A percentile compares a stretch with the other conserved stretches of the same genome.
Evolutionary conservation across 1,139 yeast species (phyloP).

Genomic region (Candida frijolesensis): DNA sequence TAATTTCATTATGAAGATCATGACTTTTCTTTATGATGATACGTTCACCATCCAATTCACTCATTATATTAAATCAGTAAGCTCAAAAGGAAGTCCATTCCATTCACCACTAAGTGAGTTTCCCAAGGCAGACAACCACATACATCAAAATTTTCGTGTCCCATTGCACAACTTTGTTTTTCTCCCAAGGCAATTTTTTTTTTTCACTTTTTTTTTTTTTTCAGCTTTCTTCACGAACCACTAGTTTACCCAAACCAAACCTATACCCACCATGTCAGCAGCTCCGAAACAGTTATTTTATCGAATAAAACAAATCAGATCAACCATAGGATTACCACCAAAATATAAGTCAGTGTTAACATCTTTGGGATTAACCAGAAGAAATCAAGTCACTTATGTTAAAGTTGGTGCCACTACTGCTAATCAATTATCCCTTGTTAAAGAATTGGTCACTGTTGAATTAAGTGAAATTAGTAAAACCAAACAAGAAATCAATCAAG

Average conservation of each 20-base stretch:
- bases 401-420: slow-evolving; percentile 78
- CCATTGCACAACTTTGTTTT: background rate
- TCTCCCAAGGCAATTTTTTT: no score
- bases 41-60: slow-evolving; percentile 21
- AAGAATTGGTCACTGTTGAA: slow-evolving; percentile 88
- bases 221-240: background rate
- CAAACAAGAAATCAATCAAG: slow-evolving; percentile 52
- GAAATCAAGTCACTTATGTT: slow-evolving; percentile 76
- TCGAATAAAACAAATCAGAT: slow-evolving; percentile 76
- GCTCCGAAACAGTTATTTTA: slow-evolving; percentile 31
- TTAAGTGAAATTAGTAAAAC: slow-evolving; percentile 58
- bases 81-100: background rate
- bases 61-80: slow-evolving; percentile 20
- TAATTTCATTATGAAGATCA: slow-evolving; percentile 21
- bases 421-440: slow-evolving; percentile 79
- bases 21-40: slow-evolving; percentile 20
- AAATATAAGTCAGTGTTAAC: slow-evolving; percentile 63
- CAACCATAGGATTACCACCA: slow-evolving; percentile 84
- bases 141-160: background rate
- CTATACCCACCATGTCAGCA: background rate
- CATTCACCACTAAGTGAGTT: background rate
- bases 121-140: background rate
- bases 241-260: background rate
- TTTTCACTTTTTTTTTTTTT: background rate
- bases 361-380: slow-evolving; percentile 73